phyloP scores from a whole-genome alignment of 192 early-diverging fungal species.

The Backusella mclennaniae region DNA sequence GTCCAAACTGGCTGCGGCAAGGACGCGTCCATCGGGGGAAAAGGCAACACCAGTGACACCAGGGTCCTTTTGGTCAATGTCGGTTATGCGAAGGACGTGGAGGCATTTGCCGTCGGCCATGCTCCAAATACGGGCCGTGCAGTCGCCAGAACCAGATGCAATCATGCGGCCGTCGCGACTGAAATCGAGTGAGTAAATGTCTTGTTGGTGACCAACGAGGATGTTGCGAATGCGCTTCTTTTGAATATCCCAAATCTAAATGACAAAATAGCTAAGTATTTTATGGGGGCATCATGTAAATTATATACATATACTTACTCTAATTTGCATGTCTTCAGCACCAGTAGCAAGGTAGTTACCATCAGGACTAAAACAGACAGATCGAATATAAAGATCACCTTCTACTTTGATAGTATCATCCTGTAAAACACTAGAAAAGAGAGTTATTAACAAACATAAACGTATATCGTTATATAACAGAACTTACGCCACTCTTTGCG shows the following conservation, averaged over 20 bases:
- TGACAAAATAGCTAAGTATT: neutral
- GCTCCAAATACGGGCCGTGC: conserved; percentile 86
- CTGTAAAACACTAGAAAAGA: conserved; percentile 55
- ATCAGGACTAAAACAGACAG: conserved; percentile 95
- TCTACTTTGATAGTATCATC: conserved; percentile 74
- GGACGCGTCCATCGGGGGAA: conserved; percentile 81
- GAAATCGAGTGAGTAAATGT: conserved; percentile 97
- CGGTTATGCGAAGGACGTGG: conserved; percentile 75
- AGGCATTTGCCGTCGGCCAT: conserved; percentile 73
- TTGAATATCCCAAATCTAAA: conserved; percentile 67
- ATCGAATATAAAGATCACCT: conserved; percentile 92
- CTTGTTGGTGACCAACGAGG: conserved; percentile 88
- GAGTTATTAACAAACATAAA: too few species aligned
- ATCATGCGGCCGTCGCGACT: conserved; percentile 85
- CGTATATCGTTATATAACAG: too few species aligned
- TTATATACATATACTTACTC: conserved; percentile 43
- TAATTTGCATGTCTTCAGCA: conserved; percentile 92
- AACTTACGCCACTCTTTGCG: conserved; percentile 65
- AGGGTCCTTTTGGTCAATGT: conserved; percentile 80
- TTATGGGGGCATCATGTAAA: too few species aligned
- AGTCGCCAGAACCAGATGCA: conserved; percentile 87
- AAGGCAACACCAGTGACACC: conserved; percentile 96
- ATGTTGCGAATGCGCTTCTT: conserved; percentile 61
- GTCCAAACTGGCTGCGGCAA: conserved; percentile 90
- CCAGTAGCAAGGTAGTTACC: conserved; percentile 85